phyloP scores from a whole-genome alignment of 2,329 filamentous ascomycete genomes.

The Fusarium mangiferae region DNA sequence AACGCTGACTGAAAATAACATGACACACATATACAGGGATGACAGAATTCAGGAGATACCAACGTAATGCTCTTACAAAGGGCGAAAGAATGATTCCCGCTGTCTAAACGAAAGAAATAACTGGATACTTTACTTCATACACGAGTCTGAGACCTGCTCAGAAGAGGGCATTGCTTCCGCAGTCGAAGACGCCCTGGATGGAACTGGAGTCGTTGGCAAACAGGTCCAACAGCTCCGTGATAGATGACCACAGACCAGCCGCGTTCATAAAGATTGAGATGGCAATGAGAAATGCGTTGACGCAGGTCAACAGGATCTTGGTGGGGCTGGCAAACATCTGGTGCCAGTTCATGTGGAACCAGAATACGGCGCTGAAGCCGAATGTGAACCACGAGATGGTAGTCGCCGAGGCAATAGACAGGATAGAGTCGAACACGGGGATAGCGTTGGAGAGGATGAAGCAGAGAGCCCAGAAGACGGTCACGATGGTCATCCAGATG shows the following conservation, averaged over 20 bases:
- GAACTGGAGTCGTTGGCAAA: slow-evolving; percentile 43
- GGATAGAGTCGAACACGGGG: slow-evolving; percentile 52
- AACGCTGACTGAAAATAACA: slow-evolving; percentile 30
- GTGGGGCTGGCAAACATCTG: slow-evolving; percentile 43
- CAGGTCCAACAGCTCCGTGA: slow-evolving; percentile 47
- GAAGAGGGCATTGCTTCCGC: slow-evolving; percentile 50
- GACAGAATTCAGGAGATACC: background rate
- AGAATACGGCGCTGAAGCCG: slow-evolving; percentile 50
- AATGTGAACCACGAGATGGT: slow-evolving; percentile 53
- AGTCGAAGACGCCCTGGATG: slow-evolving; percentile 48
- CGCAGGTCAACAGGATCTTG: slow-evolving; percentile 43
- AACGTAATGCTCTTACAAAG: slow-evolving; percentile 31
- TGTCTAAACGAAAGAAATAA: slow-evolving; percentile 29
- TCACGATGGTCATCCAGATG: slow-evolving; percentile 49
- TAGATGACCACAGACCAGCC: slow-evolving; percentile 49
- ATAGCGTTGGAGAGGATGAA: slow-evolving; percentile 52
- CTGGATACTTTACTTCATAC: slow-evolving; percentile 12
- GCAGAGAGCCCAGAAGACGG: slow-evolving; percentile 48
- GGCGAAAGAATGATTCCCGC: slow-evolving; percentile 20
- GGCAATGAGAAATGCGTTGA: slow-evolving; percentile 47
- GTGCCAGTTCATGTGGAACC: slow-evolving; percentile 52
- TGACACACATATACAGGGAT: slow-evolving; percentile 42
- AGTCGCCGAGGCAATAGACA: slow-evolving; percentile 50
- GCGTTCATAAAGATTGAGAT: slow-evolving; percentile 51
- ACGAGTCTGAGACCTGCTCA: slow-evolving; percentile 31